Conservation (phyloP, 1,284 basidiomycete genomes). For the Ganoderma multipileum region DNA sequence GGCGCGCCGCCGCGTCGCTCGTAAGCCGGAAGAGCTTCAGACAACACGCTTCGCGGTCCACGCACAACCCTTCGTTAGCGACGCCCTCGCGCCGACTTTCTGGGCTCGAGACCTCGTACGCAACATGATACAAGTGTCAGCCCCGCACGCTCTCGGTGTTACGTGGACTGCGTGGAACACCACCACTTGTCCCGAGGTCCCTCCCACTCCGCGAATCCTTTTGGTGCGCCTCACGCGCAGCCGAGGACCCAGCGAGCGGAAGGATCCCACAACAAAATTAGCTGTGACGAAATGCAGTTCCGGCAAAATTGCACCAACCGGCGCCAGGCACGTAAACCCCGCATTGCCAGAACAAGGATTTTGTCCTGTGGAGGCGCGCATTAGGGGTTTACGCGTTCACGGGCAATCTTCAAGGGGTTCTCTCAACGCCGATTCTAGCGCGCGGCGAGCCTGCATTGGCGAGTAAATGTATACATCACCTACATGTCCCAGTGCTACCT, state of each 20-base stretch:
- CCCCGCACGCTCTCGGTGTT: not conserved
- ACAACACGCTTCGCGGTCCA: conserved; percentile 1
- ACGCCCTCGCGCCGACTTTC: not conserved
- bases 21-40: not conserved
- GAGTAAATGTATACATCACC: not conserved
- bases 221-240: not conserved
- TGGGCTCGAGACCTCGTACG: not conserved
- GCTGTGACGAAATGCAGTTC: not conserved
- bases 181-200: not conserved
- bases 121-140: not conserved
- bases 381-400: conserved; percentile 2
- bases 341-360: not conserved
- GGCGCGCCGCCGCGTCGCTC: conserved; percentile 1
- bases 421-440: too few relatives aligned
- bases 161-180: not conserved
- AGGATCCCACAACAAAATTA: not conserved
- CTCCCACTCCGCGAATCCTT: not conserved
- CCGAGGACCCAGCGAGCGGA: not conserved
- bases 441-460: not conserved
- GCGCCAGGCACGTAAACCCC: conserved; percentile 17
- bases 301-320: conserved; percentile 5
- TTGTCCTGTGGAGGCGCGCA: not conserved
- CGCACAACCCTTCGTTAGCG: not conserved
- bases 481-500: not conserved
- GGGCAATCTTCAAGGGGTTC: not conserved